A percentile compares a stretch with the other conserved stretches of the same genome.
phyloP scores from a whole-genome alignment of 2,329 filamentous ascomycete genomes.

The Rutstroemia sp. region DNA sequence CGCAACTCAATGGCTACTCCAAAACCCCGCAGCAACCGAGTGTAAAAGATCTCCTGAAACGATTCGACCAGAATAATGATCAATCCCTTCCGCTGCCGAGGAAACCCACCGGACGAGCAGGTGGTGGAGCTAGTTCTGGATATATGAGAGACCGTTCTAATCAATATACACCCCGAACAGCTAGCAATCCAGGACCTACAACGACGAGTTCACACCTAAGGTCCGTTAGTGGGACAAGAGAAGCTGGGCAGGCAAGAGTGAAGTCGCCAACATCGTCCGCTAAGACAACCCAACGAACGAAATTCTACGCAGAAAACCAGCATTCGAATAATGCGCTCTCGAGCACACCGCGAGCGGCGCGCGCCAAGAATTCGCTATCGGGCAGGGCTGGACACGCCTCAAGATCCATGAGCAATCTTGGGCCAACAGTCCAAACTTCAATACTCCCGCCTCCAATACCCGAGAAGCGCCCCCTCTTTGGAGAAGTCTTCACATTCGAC shows the following conservation, averaged over 20 bases:
- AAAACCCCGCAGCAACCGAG: conserved; percentile 40
- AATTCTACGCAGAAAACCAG: conserved; percentile 43
- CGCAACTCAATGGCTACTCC: conserved; percentile 20
- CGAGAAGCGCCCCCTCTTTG: conserved; percentile 58
- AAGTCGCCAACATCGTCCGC: conserved; percentile 17
- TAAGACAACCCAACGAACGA: conserved; percentile 36
- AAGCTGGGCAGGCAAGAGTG: conserved; percentile 11
- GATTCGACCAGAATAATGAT: conserved; percentile 59
- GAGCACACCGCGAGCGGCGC: conserved; percentile 51
- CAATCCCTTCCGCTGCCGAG: conserved; percentile 32
- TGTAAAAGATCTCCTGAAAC: conserved; percentile 73
- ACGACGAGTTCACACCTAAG: conserved; percentile 10
- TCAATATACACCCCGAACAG: conserved; percentile 24
- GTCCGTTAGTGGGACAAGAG: conserved; percentile 18
- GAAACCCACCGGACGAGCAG: conserved; percentile 18
- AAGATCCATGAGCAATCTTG: conserved; percentile 38
- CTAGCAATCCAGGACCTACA: conserved; percentile 13
- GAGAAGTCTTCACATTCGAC: conserved; percentile 61
- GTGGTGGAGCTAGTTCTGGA: conserved; percentile 10
- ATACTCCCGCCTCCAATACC: conserved; percentile 20
- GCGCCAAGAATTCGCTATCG: conserved; percentile 37
- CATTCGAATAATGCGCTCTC: conserved; percentile 48
- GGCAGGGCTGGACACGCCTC: conserved; percentile 32
- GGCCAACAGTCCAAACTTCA: conserved; percentile 25
- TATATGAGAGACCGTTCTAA: conserved; percentile 23